Evolutionary conservation across 192 early-diverging fungal species (phyloP).

Genomic region (Coemansia sp.): DNA sequence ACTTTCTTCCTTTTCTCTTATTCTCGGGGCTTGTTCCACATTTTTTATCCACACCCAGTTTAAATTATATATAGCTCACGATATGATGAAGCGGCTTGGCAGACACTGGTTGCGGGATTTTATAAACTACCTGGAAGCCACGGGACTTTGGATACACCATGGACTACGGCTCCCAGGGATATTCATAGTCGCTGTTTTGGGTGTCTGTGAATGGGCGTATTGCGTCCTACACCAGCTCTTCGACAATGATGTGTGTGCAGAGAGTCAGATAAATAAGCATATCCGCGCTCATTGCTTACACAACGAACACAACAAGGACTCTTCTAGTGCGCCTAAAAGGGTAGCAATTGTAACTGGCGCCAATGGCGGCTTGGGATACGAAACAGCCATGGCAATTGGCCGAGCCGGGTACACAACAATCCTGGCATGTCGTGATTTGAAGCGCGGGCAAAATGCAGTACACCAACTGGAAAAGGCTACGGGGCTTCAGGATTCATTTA

Average conservation of each 20-base stretch:
- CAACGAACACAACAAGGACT: not conserved
- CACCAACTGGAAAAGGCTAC: constrained; percentile 12
- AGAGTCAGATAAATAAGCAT: constrained; percentile 33
- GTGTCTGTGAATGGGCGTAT: constrained; percentile 36
- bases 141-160: constrained; percentile 19
- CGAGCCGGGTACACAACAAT: constrained; percentile 58
- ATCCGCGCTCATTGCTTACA: constrained; percentile 29
- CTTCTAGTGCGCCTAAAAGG: not conserved
- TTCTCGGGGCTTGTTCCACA: not conserved
- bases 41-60: not conserved
- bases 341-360: constrained; percentile 60
- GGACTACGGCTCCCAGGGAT: constrained; percentile 32
- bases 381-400: constrained; percentile 61
- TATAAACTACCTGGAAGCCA: constrained; percentile 16
- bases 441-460: constrained; percentile 29
- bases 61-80: not conserved
- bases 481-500: constrained; percentile 31
- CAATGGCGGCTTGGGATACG: constrained; percentile 63
- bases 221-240: constrained; percentile 34
- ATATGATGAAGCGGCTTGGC: not conserved
- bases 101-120: constrained; percentile 30
- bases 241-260: constrained; percentile 19
- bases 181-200: constrained; percentile 16
- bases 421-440: constrained; percentile 48
- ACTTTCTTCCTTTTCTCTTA: not conserved